Evolutionary conservation across 257 asterid genomes (phyloP).

Genomic region (Cynanchum wilfordii): DNA sequence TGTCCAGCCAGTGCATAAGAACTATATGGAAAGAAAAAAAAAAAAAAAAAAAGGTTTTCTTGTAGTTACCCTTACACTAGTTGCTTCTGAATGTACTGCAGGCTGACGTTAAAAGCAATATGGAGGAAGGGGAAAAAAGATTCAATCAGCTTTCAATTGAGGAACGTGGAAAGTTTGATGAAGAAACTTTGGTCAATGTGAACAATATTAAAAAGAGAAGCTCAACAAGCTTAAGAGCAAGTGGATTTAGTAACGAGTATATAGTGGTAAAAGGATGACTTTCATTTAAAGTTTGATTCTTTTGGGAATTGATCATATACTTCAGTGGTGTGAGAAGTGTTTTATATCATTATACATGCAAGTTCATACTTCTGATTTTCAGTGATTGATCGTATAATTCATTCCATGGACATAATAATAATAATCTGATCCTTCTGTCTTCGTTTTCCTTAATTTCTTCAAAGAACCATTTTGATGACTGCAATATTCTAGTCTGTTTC

Average conservation of each 20-base stretch:
- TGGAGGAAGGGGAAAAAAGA: constrained; percentile 74
- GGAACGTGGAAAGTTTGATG: constrained; percentile 97
- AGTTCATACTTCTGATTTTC: not conserved
- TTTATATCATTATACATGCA: not conserved
- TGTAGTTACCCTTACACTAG: not conserved
- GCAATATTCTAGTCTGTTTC: not conserved
- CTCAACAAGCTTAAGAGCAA: constrained; percentile 44
- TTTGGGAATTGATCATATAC: not conserved
- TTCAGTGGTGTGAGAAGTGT: not conserved
- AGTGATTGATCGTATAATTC: not conserved
- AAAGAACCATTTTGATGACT: not conserved
- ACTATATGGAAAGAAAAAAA: not conserved
- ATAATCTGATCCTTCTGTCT: not conserved
- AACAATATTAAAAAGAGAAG: constrained; percentile 75
- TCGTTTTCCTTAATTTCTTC: not conserved
- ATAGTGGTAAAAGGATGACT: constrained; percentile 67
- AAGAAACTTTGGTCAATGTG: constrained; percentile 91
- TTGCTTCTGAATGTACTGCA: constrained; percentile 29
- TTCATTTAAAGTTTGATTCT: not conserved
- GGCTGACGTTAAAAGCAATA: constrained; percentile 74
- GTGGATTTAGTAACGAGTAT: constrained; percentile 84
- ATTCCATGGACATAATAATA: not conserved
- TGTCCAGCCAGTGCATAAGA: not conserved
- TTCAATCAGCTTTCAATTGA: constrained; percentile 83
- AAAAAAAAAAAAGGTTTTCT: not conserved